These are phyloP conservation scores for Actinomortierella wolfii DNA, from an alignment of 371 early-diverging fungal genomes.

Conservation along the genomic window DNA sequence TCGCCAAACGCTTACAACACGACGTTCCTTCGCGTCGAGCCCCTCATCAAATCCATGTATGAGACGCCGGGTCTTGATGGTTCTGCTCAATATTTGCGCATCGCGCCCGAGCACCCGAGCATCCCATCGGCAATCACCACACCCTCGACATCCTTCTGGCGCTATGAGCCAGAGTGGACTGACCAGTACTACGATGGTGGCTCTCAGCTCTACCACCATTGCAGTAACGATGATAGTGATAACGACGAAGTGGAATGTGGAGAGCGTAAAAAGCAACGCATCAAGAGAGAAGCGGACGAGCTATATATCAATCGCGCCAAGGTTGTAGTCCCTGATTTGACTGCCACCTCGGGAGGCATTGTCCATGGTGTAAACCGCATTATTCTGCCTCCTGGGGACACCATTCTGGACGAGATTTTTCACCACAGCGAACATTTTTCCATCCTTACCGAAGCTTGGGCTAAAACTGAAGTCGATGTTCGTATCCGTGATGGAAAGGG, in stretches of 20 bases:
- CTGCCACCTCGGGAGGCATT: constrained; percentile 18
- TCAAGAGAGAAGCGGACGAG: background rate
- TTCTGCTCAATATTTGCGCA: constrained; percentile 26
- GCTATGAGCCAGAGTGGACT: constrained; percentile 16
- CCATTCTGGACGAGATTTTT: constrained; percentile 27
- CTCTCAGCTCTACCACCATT: too few species aligned
- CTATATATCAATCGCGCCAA: constrained; percentile 33
- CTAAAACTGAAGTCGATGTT: constrained; percentile 16
- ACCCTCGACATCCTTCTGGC: background rate
- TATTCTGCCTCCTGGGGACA: constrained; percentile 25
- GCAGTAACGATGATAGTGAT: too few species aligned
- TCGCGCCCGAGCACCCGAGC: constrained; percentile 13
- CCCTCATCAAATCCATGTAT: constrained; percentile 16
- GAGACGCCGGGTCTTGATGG: constrained; percentile 28
- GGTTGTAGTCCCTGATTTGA: constrained; percentile 16
- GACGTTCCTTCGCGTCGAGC: constrained; percentile 5
- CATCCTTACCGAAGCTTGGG: constrained; percentile 22
- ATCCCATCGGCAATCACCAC: constrained; percentile 15
- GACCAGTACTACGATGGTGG: too few species aligned
- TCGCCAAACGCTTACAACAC: constrained; percentile 14
- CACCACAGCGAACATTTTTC: constrained; percentile 15
- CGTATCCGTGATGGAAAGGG: constrained; percentile 26
- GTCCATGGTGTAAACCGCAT: constrained; percentile 35
- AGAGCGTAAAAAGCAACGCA: too few species aligned
- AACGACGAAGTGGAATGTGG: background rate